Percentiles rank a stretch among this genome's conserved stretches.
These are phyloP conservation scores for Pseudonitzschia multistriata DNA, from an alignment of 108 stramenopile genomes.

Conservation along the genomic window DNA sequence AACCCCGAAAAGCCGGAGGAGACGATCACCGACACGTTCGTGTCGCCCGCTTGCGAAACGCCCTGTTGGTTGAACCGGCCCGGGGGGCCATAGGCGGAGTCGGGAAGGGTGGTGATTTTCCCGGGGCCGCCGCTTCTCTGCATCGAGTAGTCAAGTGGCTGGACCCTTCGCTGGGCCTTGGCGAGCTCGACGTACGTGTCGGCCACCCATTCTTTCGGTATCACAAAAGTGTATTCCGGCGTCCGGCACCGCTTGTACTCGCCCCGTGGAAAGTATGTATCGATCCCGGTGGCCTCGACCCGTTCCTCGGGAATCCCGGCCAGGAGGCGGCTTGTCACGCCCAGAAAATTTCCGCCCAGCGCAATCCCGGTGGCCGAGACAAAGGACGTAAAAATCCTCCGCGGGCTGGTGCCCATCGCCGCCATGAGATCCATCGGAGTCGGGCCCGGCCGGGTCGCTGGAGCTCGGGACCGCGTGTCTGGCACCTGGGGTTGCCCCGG, in stretches of 20 bases:
- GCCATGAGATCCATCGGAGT: constrained; percentile 43
- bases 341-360: constrained; percentile 66
- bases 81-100: constrained; percentile 74
- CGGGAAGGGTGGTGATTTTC: constrained; percentile 30
- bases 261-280: constrained; percentile 66
- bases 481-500: no score
- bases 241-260: constrained; percentile 58
- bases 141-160: constrained; percentile 63
- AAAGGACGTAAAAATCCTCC: constrained; percentile 46
- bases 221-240: constrained; percentile 59
- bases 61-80: constrained; percentile 51
- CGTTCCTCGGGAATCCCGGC: constrained; percentile 49
- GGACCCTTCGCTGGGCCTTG: constrained; percentile 54
- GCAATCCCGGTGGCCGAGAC: constrained; percentile 62
- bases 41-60: constrained; percentile 57
- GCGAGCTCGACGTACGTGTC: constrained; percentile 73
- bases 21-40: constrained; percentile 72
- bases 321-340: constrained; percentile 61
- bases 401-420: constrained; percentile 65
- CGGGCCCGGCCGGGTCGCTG: neutral
- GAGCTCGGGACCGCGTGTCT: no score
- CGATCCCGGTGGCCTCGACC: constrained; percentile 58
- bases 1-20: constrained; percentile 45
- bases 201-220: constrained; percentile 84
- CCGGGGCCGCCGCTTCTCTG: neutral